phyloP scores from a whole-genome alignment of 2,329 filamentous ascomycete genomes.

The Colletotrichum tropicale region DNA sequence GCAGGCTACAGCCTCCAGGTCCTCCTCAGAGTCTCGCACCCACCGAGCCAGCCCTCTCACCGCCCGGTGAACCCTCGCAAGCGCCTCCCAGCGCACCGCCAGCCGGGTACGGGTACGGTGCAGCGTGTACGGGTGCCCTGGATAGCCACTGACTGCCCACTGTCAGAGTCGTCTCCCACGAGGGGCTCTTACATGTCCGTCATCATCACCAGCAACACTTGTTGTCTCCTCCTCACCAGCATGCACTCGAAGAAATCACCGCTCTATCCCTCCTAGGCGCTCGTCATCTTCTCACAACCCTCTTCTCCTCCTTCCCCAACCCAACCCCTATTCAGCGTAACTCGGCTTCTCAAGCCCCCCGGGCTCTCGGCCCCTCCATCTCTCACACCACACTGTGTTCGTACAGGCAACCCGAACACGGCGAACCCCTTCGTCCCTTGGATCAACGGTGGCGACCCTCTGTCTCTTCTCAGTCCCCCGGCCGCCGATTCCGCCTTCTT shows the following conservation, averaged over 20 bases:
- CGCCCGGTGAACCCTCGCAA: constrained; percentile 9
- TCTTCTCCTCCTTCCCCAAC: neutral
- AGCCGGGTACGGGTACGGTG: neutral
- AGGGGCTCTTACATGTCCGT: constrained; percentile 17
- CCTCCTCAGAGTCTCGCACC: neutral
- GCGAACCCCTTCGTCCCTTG: neutral
- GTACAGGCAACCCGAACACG: neutral
- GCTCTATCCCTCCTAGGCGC: constrained; percentile 3
- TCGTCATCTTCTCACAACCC: neutral
- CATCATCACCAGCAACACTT: constrained; percentile 6
- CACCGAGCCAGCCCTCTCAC: neutral
- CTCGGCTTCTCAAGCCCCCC: neutral
- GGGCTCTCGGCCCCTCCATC: constrained; percentile 1
- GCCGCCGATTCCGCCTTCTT: constrained; percentile 9
- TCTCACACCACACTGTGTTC: constrained; percentile 6
- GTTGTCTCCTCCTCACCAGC: constrained; percentile 12
- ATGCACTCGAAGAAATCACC: constrained; percentile 13
- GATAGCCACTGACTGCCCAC: neutral
- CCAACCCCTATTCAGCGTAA: neutral
- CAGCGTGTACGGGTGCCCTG: neutral
- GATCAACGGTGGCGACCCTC: constrained; percentile 13
- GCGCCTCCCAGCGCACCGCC: neutral
- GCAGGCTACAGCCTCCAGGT: neutral
- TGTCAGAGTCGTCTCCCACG: neutral
- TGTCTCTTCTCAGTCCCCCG: neutral